phyloP scores from a whole-genome alignment of 345 rosid genomes.

The Gossypium anomalum region DNA sequence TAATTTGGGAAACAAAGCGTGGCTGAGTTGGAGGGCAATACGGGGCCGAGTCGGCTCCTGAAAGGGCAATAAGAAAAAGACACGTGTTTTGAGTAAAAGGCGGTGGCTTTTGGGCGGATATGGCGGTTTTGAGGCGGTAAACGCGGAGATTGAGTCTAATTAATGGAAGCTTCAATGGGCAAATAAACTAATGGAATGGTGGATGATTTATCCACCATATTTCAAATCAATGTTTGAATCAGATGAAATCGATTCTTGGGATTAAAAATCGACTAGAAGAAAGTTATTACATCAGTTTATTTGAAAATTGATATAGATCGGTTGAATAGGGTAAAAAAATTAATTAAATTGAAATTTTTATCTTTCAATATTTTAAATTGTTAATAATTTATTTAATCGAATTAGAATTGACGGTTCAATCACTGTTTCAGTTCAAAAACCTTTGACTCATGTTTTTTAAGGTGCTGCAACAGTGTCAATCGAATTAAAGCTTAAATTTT shows the following conservation, averaged over 20 bases:
- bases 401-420: accelerated
- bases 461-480: too few species aligned
- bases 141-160: slow-evolving; percentile 21
- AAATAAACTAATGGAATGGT: background rate
- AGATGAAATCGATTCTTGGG: too few species aligned
- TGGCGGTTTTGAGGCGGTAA: slow-evolving; percentile 16
- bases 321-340: too few species aligned
- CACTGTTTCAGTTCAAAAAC: too few species aligned
- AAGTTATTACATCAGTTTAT: too few species aligned
- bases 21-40: slow-evolving; percentile 28
- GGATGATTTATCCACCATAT: background rate
- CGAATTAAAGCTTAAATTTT: too few species aligned
- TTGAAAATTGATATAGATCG: accelerated
- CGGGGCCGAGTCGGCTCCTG: background rate
- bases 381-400: too few species aligned
- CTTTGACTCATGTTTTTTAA: too few species aligned
- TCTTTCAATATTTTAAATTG: too few species aligned
- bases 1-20: slow-evolving; percentile 17
- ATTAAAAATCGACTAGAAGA: accelerated
- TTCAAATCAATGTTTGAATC: background rate
- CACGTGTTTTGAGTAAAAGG: slow-evolving; percentile 8
- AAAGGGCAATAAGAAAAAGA: background rate
- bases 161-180: background rate
- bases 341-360: too few species aligned
- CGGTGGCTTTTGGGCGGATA: background rate